A percentile compares a stretch with the other conserved stretches of the same genome.
These are phyloP conservation scores for Didymosphaeria variabile DNA, from an alignment of 2,329 filamentous ascomycete genomes.

Conservation along the genomic window DNA sequence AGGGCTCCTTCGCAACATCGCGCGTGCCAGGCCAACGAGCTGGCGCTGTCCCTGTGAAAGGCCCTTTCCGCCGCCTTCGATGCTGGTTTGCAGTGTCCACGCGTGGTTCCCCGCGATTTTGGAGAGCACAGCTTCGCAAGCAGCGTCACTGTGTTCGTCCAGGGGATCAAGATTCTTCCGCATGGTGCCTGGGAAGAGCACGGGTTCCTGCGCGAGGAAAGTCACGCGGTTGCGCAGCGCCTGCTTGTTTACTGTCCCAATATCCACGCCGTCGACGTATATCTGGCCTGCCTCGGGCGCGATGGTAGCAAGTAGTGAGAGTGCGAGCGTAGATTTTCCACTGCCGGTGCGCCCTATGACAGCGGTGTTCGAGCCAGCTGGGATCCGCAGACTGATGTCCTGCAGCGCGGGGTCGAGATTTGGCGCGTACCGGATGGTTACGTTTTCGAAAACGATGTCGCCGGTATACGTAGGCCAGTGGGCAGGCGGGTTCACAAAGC, in stretches of 20 bases:
- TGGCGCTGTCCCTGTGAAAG: slow-evolving; percentile 72
- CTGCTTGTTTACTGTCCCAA: slow-evolving; percentile 67
- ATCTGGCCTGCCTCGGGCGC: slow-evolving; percentile 65
- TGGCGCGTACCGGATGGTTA: slow-evolving; percentile 81
- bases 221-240: slow-evolving; percentile 69
- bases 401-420: slow-evolving; percentile 77
- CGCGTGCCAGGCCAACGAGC: slow-evolving; percentile 70
- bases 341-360: slow-evolving; percentile 80
- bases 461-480: slow-evolving; percentile 79
- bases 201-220: slow-evolving; percentile 73
- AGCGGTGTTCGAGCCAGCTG: slow-evolving; percentile 79
- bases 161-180: slow-evolving; percentile 71
- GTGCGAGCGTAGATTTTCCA: slow-evolving; percentile 80
- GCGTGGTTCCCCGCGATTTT: slow-evolving; percentile 64
- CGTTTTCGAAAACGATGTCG: slow-evolving; percentile 77
- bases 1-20: slow-evolving; percentile 67
- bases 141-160: slow-evolving; percentile 63
- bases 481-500: slow-evolving; percentile 73
- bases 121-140: slow-evolving; percentile 62
- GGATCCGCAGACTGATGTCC: slow-evolving; percentile 76
- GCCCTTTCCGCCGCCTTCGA: slow-evolving; percentile 69
- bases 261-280: slow-evolving; percentile 68
- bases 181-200: slow-evolving; percentile 70
- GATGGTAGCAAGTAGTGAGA: slow-evolving; percentile 65
- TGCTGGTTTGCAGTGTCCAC: slow-evolving; percentile 64